Conservation (phyloP, 345 rosid species). For the Boechera stricta region DNA sequence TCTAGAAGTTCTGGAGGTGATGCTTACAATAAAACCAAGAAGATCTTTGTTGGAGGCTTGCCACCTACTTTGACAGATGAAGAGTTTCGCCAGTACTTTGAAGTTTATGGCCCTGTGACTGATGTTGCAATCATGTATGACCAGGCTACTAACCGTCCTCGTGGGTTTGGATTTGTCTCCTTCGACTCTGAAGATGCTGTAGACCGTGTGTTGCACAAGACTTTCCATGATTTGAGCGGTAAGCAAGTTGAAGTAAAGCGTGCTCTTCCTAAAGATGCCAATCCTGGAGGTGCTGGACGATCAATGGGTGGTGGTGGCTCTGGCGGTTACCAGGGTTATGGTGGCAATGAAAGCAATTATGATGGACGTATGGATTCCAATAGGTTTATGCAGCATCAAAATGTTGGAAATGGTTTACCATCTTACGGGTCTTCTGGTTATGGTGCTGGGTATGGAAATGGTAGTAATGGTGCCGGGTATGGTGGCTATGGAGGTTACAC, state of each 20-base stretch:
- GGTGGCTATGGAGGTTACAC: conserved; percentile 76
- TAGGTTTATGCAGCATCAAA: conserved; percentile 76
- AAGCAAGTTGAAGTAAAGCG: conserved; percentile 96
- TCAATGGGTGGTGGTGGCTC: conserved; percentile 69
- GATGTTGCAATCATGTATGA: conserved; percentile 94
- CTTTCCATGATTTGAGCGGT: conserved; percentile 82
- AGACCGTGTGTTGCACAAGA: conserved; percentile 82
- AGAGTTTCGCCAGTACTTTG: conserved; percentile 87
- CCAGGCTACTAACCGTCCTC: conserved; percentile 89
- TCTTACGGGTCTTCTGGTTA: conserved; percentile 85
- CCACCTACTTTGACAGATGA: conserved; percentile 87
- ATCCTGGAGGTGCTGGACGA: conserved; percentile 78
- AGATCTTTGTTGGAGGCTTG: conserved; percentile 96
- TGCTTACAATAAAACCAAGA: conserved; percentile 74
- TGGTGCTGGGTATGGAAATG: conserved; percentile 76
- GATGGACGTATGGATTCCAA: conserved; percentile 81
- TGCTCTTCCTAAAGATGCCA: conserved; percentile 94
- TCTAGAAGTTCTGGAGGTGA: conserved; percentile 63
- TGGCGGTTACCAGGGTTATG: conserved; percentile 78
- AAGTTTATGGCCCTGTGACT: conserved; percentile 77
- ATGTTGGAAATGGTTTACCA: conserved; percentile 65
- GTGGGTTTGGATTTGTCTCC: conserved; percentile 95
- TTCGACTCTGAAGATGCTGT: conserved; percentile 90
- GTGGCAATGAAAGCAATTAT: conserved; percentile 55
- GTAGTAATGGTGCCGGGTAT: conserved; percentile 70